A percentile compares a stretch with the other conserved stretches of the same genome.
These are phyloP conservation scores for Narthecium ossifragum DNA, from an alignment of 106 monocot species.

Conservation along the genomic window DNA sequence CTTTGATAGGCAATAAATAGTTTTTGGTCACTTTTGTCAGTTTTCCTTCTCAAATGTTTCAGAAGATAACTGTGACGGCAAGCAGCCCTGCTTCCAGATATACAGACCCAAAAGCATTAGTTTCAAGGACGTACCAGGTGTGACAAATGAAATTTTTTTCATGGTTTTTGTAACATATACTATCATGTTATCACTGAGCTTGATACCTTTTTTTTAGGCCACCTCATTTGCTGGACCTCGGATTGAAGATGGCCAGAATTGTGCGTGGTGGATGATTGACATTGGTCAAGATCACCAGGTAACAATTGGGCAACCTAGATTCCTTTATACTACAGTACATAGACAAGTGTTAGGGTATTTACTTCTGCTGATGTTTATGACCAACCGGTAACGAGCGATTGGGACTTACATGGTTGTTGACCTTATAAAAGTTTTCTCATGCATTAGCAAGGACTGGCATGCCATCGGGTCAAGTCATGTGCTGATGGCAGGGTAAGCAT, in stretches of 20 bases:
- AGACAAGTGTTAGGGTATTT: no score
- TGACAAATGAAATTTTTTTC: neutral
- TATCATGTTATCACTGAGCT: no score
- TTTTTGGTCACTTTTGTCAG: neutral
- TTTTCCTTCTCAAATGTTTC: constrained; percentile 10
- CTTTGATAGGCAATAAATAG: neutral
- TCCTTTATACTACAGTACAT: no score
- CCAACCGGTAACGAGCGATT: no score
- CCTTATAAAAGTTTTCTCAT: no score
- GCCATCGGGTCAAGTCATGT: no score
- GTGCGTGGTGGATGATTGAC: constrained; percentile 95
- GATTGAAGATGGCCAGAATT: constrained; percentile 48
- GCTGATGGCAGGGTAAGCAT: no score
- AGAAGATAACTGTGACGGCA: constrained; percentile 81
- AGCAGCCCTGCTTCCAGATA: constrained; percentile 92
- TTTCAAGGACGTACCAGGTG: constrained; percentile 87
- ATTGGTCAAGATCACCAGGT: constrained; percentile 94
- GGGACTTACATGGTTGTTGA: no score
- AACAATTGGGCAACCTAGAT: neutral
- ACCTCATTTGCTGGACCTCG: constrained; percentile 89
- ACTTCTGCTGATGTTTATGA: no score
- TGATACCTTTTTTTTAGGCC: no score
- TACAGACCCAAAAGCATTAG: constrained; percentile 87
- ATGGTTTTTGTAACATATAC: neutral
- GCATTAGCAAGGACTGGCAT: no score